Base-by-base conservation (phyloP, 1,284 basidiomycete genomes). In the Pascua sp. region DNA sequence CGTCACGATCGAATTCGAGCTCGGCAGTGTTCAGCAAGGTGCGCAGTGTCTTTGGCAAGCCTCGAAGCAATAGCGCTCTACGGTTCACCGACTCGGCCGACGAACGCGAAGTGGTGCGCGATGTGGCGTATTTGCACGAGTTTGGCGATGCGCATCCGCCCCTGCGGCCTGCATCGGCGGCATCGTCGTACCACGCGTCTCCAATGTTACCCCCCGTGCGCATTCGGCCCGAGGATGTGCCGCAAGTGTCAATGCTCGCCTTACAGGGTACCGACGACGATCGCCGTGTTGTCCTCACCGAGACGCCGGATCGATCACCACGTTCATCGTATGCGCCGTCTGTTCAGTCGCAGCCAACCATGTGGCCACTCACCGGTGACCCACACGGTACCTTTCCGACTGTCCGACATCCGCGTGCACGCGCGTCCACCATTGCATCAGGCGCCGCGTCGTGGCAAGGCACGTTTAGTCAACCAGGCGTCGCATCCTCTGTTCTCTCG, bases 1-100 rank as follows among this genome's bases (percentile, higher is more conserved):
- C 32, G 52, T 63, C 42, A 8, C 49, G 75, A 16, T 64, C 71
- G 1, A 68, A 65, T 51, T 76, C 75, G 8, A 73, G 67, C 37
- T 73, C 73, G 8, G 68, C 61, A 5, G 68, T 75, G 38, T 57
- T 76, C 10, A 68, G 63, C 45, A 60, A 68, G 45, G 69, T 75
- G 59, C 66, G 68, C 44, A 69, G 56, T 12, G 72, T 74, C 11
- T 71, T 77, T 41, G 51, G 61, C 5, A 67, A 66, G 52, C 62
- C 63, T 8, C 50, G 72, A 11, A 72, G 71, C 55, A 69, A 65
- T 47, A 72, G 70, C 49, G 47, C 67, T 3, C 55, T 71, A 10
- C 58, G 60, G 18, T 56, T 59, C 15, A 64, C 41, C 11, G 63
- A 59, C 41, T 67, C 67, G n/a, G 58, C 67, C 1, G 69, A 73